Evolutionary conservation across 257 asterid species (phyloP).

Genomic region (Lavandula angustifolia): DNA sequence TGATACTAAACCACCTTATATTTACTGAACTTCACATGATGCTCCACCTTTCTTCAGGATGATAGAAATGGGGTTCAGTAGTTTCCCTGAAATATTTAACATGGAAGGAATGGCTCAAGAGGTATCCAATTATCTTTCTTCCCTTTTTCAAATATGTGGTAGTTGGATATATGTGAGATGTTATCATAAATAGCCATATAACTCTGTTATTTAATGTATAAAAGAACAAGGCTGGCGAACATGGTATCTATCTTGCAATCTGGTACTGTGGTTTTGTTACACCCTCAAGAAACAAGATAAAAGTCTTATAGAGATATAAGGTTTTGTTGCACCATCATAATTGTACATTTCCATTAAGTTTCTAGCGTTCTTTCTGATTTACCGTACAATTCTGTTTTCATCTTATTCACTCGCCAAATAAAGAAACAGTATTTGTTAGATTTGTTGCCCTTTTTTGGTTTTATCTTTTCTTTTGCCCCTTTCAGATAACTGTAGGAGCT

Average conservation of each 20-base stretch:
- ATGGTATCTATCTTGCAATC: not conserved
- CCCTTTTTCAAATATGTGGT: constrained; percentile 17
- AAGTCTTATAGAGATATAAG: not conserved
- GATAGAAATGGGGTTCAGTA: constrained; percentile 75
- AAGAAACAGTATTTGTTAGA: constrained; percentile 4
- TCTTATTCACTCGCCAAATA: not conserved
- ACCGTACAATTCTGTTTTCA: not conserved
- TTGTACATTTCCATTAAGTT: constrained; percentile 10
- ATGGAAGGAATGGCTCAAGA: constrained; percentile 70
- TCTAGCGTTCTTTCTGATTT: not conserved
- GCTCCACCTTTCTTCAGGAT: constrained; percentile 47
- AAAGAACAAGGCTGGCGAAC: constrained; percentile 11
- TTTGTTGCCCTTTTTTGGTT: constrained; percentile 11
- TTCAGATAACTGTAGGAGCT: not conserved
- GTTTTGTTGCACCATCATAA: not conserved
- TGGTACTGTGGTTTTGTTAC: constrained; percentile 7
- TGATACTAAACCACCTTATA: constrained; percentile 24
- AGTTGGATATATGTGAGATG: constrained; percentile 21
- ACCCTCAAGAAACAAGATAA: constrained; percentile 2
- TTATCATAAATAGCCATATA: not conserved
- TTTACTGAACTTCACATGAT: constrained; percentile 22
- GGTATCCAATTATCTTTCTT: constrained; percentile 46
- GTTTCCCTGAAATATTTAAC: constrained; percentile 80
- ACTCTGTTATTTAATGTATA: not conserved
- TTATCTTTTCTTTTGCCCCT: not conserved